phyloP scores from a whole-genome alignment of 2,329 filamentous ascomycete genomes.

The Rhytidhysteron rufulum region DNA sequence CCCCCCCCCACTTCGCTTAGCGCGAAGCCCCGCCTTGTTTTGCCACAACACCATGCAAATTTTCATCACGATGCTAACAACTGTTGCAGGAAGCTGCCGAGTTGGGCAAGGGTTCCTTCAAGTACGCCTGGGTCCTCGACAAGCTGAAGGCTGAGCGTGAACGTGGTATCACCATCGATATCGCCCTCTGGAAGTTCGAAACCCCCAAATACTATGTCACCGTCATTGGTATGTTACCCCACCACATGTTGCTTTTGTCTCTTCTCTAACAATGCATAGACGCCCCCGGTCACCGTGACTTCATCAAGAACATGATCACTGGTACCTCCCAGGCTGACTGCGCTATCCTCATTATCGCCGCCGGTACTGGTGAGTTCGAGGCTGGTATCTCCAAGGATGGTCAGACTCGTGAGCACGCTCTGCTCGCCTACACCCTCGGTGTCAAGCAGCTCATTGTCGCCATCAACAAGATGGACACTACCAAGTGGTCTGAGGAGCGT shows the following conservation, averaged over 20 bases:
- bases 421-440: conserved; percentile 99
- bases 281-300: conserved; percentile 99
- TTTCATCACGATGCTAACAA: conserved; percentile 35
- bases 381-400: conserved; percentile 99
- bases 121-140: conserved; percentile 99
- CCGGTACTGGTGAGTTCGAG: conserved; percentile 99
- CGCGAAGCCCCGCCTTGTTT: conserved; percentile 27
- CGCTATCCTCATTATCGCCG: conserved; percentile 99
- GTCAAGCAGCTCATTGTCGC: conserved; percentile 99
- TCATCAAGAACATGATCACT: conserved; percentile 99
- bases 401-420: conserved; percentile 99
- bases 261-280: conserved; percentile 48
- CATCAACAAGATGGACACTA: conserved; percentile 99
- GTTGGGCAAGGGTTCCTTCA: conserved; percentile 99
- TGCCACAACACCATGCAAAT: conserved; percentile 32
- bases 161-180: conserved; percentile 99
- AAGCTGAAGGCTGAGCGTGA: conserved; percentile 99
- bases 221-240: conserved; percentile 70
- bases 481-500: conserved; percentile 95
- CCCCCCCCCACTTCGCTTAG: too few relatives aligned
- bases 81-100: conserved; percentile 84
- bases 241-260: conserved; percentile 12
- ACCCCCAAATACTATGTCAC: conserved; percentile 97
- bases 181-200: conserved; percentile 99
- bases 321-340: conserved; percentile 99